phyloP scores from a whole-genome alignment of 2,329 filamentous ascomycete species.

The Sporothrix schenckii region DNA sequence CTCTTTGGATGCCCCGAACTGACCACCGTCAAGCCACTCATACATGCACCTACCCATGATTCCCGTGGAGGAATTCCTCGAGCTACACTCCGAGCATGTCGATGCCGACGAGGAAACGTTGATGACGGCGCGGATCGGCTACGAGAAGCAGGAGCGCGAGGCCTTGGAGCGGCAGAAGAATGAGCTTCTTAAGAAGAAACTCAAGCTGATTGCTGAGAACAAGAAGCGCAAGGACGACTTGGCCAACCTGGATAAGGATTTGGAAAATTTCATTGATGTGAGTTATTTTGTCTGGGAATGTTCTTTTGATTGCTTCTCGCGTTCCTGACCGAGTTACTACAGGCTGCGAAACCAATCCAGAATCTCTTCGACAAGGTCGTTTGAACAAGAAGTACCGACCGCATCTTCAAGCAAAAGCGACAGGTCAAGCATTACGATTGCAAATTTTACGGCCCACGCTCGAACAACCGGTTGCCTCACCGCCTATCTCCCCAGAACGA shows the following conservation, averaged over 20 bases:
- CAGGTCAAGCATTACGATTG: not conserved
- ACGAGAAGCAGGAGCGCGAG: conserved; percentile 84
- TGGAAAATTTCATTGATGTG: conserved; percentile 92
- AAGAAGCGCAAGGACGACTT: conserved; percentile 93
- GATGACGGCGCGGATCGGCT: conserved; percentile 87
- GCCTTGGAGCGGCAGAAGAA: conserved; percentile 82
- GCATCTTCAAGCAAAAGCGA: not conserved
- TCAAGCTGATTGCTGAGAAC: conserved; percentile 69
- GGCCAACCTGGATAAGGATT: conserved; percentile 83
- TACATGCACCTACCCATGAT: conserved; percentile 85
- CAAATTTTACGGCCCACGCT: not conserved
- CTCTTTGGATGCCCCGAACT: not conserved
- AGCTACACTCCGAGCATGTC: conserved; percentile 72
- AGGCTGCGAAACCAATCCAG: conserved; percentile 87
- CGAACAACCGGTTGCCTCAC: too few relatives aligned
- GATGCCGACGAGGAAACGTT: conserved; percentile 74
- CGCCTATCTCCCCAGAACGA: too few relatives aligned
- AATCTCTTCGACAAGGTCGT: conserved; percentile 78
- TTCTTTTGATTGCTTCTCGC: not conserved
- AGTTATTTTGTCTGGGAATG: conserved; percentile 39
- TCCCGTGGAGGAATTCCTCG: conserved; percentile 79
- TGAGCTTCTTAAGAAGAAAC: conserved; percentile 68
- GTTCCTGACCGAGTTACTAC: conserved; percentile 25
- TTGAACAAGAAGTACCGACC: conserved; percentile 40
- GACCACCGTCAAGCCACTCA: conserved; percentile 67